Conservation (phyloP, 345 rosid species). For the Erucastrum elatum region DNA sequence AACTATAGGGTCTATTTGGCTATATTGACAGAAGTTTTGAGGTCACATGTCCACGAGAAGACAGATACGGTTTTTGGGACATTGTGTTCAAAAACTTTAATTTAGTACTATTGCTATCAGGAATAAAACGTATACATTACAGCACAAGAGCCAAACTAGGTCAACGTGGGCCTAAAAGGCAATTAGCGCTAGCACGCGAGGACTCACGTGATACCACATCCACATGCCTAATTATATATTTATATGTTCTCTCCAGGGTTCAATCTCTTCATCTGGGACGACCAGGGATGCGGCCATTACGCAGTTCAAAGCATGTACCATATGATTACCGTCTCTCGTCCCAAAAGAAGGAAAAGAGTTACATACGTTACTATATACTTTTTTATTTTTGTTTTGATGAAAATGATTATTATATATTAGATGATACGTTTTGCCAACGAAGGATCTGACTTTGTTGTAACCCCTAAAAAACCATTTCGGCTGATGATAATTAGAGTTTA, state of each 20-base stretch:
- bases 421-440: background rate
- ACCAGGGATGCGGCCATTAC: background rate
- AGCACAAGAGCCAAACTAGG: background rate
- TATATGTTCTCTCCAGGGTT: background rate
- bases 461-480: too few relatives aligned
- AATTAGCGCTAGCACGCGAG: conserved; percentile 51
- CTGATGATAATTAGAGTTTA: too few relatives aligned
- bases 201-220: conserved; percentile 51
- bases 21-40: background rate
- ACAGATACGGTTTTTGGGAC: conserved; percentile 32
- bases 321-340: background rate
- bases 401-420: too few relatives aligned
- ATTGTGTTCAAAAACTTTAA: conserved; percentile 1
- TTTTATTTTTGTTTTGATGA: too few relatives aligned
- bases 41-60: conserved; percentile 41
- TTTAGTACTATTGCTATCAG: background rate
- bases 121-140: conserved; percentile 6
- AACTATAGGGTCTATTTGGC: background rate
- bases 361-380: background rate
- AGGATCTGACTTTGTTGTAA: too few relatives aligned
- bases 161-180: conserved; percentile 47
- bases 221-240: conserved; percentile 17
- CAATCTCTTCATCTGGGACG: background rate
- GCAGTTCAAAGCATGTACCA: background rate
- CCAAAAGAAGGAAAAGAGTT: background rate